Conservation (phyloP, 345 rosid species). For the Orychophragmus violaceus region DNA sequence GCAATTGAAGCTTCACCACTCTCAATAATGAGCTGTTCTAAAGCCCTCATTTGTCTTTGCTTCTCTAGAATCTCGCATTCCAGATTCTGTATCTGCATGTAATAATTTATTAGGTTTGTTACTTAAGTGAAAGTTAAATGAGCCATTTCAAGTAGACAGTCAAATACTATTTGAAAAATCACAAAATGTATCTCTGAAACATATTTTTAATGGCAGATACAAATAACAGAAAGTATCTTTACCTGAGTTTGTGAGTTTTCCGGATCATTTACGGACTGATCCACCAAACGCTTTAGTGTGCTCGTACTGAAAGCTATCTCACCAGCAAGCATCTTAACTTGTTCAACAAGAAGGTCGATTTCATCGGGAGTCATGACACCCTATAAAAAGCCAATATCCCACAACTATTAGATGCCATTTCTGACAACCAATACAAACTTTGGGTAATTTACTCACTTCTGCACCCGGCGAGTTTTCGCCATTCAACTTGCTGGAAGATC, state of each 20-base stretch:
- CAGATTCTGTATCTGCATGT: slow-evolving; percentile 63
- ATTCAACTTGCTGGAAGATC: slow-evolving; percentile 78
- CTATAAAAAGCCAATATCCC: slow-evolving; percentile 33
- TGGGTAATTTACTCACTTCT: slow-evolving; percentile 42
- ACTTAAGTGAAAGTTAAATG: neutral
- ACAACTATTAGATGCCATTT: slow-evolving; percentile 15
- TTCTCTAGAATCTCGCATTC: slow-evolving; percentile 89
- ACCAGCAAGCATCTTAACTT: slow-evolving; percentile 98
- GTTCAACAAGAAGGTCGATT: slow-evolving; percentile 96
- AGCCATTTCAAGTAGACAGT: neutral
- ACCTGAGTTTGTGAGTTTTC: slow-evolving; percentile 79
- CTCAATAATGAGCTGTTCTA: slow-evolving; percentile 85
- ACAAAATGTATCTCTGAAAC: neutral
- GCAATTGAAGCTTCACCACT: slow-evolving; percentile 91
- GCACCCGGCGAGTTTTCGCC: slow-evolving; percentile 68
- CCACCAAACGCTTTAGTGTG: slow-evolving; percentile 90
- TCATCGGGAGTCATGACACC: slow-evolving; percentile 79
- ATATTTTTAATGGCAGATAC: neutral
- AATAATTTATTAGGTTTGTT: slow-evolving; percentile 9
- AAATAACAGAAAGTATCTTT: slow-evolving; percentile 2
- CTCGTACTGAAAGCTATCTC: slow-evolving; percentile 93
- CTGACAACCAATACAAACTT: neutral
- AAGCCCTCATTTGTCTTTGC: slow-evolving; percentile 75
- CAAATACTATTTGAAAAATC: neutral
- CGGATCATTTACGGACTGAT: slow-evolving; percentile 88